phyloP scores from a whole-genome alignment of 345 rosid genomes.

The Lagerstroemia speciosa region DNA sequence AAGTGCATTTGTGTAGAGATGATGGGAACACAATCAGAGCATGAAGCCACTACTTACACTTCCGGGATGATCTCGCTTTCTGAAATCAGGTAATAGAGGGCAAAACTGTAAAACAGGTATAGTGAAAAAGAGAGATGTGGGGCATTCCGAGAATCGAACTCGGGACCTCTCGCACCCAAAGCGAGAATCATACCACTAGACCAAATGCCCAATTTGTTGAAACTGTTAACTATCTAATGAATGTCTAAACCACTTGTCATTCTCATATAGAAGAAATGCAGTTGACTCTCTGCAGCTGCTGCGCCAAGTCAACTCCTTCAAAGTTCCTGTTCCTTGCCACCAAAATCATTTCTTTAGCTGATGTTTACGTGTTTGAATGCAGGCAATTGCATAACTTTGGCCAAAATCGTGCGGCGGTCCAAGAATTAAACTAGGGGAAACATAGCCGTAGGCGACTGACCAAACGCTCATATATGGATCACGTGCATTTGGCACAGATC shows the following conservation, averaged over 20 bases:
- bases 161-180: conserved; percentile 84
- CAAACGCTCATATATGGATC: not conserved
- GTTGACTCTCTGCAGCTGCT: not conserved
- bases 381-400: not conserved
- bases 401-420: conserved; percentile 40
- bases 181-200: conserved; percentile 24
- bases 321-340: not conserved
- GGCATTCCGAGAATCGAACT: conserved; percentile 77
- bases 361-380: not conserved
- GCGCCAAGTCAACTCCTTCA: not conserved
- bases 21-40: not conserved
- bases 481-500: not conserved
- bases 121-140: conserved; percentile 21
- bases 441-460: not conserved
- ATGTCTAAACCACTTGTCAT: too few relatives aligned
- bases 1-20: too few relatives aligned
- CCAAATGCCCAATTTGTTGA: not conserved
- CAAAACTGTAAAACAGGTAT: not conserved
- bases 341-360: not conserved
- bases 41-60: not conserved
- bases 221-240: too few relatives aligned
- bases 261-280: not conserved
- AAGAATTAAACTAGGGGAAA: conserved; percentile 69
- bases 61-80: not conserved
- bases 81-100: not conserved